Base-by-base conservation (phyloP, 2,329 filamentous ascomycete genomes). In the Leptosphaerulina australis region DNA sequence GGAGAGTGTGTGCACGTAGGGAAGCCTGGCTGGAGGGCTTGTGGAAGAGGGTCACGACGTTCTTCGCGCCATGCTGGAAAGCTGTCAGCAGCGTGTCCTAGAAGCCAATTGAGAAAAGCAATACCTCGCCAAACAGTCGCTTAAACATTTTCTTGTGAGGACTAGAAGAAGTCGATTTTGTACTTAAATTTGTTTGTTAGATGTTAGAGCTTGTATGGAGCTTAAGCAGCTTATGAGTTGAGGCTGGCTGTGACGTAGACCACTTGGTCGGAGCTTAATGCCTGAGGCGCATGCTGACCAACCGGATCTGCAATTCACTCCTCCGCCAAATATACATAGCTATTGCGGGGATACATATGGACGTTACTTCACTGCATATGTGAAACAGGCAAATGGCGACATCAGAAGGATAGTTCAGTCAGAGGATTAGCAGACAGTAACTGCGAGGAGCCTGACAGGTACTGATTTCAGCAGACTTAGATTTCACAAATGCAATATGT, bases 21-120 rank as follows among this genome's bases (percentile, higher is more conserved):
- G 92, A 97, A 58, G 87, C 81, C 17, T 88, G 83, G 44, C 83
- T 83, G 64, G 81, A 82, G 50, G 93, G 84, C 74, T 90, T 89
- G 83, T 97, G 92, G 81, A 97, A 99, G 79, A 99, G 87, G 55
- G 93, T 97, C 71, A 97, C 85, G 61, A 96, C 90, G 79, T 97
- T 92, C 66, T 79, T 79, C 56, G 74, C 72, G 61, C 76, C 77
- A 39, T 73, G 68, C 77, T 77, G 22, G n/a, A 28, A 11, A 12
- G 14, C 14, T 21, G 59, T 68, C 35, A 69, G 59, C 49, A 17
- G 21, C 35, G 25, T n/a, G 24, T 20, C 4, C 26, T 22, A 24
- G 20, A 31, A 7, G 9, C 41, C 39, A 56, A 53, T 46, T 53
- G 24, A 29, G 11, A 12, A 18, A 2, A 21, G 3, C 2, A 37